Conservation (phyloP, 2,329 filamentous ascomycete genomes). For the Dactylellina cionopaga region DNA sequence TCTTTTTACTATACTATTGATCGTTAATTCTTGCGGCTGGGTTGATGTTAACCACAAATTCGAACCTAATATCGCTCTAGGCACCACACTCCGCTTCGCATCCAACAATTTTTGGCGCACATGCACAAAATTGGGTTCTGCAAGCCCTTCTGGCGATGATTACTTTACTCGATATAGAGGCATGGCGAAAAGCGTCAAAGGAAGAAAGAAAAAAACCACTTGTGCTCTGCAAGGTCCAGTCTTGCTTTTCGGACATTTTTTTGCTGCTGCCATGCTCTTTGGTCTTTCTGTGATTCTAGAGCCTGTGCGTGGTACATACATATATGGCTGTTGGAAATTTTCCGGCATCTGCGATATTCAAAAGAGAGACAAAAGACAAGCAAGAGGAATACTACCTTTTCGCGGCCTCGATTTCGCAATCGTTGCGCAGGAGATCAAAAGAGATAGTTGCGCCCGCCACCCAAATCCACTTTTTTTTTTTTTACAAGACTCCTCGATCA, state of each 20-base stretch:
- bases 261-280: too few species aligned
- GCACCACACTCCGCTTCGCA: slow-evolving; percentile 1
- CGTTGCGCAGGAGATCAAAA: background rate
- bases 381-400: background rate
- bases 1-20: background rate
- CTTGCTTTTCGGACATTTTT: too few species aligned
- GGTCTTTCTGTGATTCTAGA: too few species aligned
- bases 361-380: background rate
- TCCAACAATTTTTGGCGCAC: too few species aligned
- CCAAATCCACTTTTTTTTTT: background rate
- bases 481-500: slow-evolving; percentile 30
- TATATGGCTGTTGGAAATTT: too few species aligned
- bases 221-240: too few species aligned
- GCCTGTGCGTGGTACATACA: too few species aligned
- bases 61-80: background rate
- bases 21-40: slow-evolving; percentile 17
- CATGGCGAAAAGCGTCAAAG: too few species aligned
- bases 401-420: background rate
- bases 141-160: background rate
- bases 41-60: slow-evolving; percentile 9
- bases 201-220: too few species aligned
- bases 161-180: background rate
- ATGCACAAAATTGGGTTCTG: background rate
- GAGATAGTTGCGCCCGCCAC: background rate
- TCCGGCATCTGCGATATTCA: too few species aligned